Base-by-base conservation (phyloP, 129 eudicot species). In the Solidago caesia region DNA sequence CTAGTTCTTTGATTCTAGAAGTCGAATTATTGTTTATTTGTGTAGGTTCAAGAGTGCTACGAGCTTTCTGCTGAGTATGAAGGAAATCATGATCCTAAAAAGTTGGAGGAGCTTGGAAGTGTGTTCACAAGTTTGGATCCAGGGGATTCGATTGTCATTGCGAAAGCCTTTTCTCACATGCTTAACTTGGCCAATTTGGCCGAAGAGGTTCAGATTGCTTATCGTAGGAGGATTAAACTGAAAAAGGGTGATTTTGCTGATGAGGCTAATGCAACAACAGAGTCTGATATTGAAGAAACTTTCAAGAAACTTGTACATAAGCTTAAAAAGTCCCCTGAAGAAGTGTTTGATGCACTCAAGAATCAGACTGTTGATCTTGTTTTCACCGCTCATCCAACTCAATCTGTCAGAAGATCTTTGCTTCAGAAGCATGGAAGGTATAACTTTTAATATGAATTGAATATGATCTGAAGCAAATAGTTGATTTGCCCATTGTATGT, bases 381-480 rank as follows among this genome's bases (percentile, higher is more conserved):
- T 59, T 76, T 95, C 58, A 95, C 97, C 12, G 99, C 99, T 68
- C 97, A 95, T 82, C 99, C 99, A 9, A 95, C 99, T 58, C 99
- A 95, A 70, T 87, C 99, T 60, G 91, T 95, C 8, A 82, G 99
- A 44, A 84, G 99, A 82, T 95, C 99, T 8, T 87, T 95, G 91
- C 99, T 95, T 76, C 99, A 95, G 81, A 95, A 95, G 87, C 96
- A 91, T 84, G 99, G 96, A 67, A 91, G 97, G 99, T 95, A 79
- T 72, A 76, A 72, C 9, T 39, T 65, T 7, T 71, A 2, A 5
- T 52, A 4, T 51, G 58, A 43, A 53, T 71, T 16, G 7, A 43
- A n/a, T 27, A 47, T 60, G 13, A 71, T 77, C 25, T 16, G 49
- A 72, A 72, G 15, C 55, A 11, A 65, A 72, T 39, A 7, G 15